Evolutionary conservation across 2,329 filamentous ascomycete genomes (phyloP), one percentile per base, ranked within the genome.

Genomic region (Fusarium bulbicola): DNA sequence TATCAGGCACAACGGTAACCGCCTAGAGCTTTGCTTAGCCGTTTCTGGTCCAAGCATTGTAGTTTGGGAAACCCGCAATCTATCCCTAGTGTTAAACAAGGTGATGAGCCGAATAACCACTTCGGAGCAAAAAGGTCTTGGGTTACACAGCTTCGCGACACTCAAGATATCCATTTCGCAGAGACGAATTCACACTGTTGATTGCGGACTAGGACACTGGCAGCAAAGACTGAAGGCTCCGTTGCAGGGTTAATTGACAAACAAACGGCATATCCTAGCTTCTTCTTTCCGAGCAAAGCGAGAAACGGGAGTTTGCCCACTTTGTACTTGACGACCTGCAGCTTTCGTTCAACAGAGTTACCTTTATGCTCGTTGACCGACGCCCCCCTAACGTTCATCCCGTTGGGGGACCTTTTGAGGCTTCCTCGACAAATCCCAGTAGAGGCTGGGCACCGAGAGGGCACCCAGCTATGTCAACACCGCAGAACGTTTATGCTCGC

Each of bases 401-500:
- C 59, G 57, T 54, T 54, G 63, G 73, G 73, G 74, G 65, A 59
- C 63, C 52, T 32, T 64, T 71, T 66, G 71, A 75, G 67, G 66
- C 62, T 61, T 59, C 62, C 47, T 60, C 64, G 57, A 68, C 58
- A 47, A 64, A 59, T 30, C 59, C 58, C 32, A 59, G 60, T 60
- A 75, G 64, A 71, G 62, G 53, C 57, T 73, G 72, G 73, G 53
- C 56, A 49, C 49, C 63, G 49, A 70, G 59, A 63, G 72, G 66
- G 36, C 66, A 63, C 40, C 62, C 63, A 62, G 63, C 63, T 47
- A 91, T 91, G 88, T 84, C 88, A 77, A 85, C 88, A 57, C 75
- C 79, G 66, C 88, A 91, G 82, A 88, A 86, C 79, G 82, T 85
- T 56, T 91, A 88, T 80, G 82, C 87, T 77, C 89, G 88, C 81